These are phyloP conservation scores for Theobroma cacao DNA, from an alignment of 345 rosid species.

Conservation along the genomic window DNA sequence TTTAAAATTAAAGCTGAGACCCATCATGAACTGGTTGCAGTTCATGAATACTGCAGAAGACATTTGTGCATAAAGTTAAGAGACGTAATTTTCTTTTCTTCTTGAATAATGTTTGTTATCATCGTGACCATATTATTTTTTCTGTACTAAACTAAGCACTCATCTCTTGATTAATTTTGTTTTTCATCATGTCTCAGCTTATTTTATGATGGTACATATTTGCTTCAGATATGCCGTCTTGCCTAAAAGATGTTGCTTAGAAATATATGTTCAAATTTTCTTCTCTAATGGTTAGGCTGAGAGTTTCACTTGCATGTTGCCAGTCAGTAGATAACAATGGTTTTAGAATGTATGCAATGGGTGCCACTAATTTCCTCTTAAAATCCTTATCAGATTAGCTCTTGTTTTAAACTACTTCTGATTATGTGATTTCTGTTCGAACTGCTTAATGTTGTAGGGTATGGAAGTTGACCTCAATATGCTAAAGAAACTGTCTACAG, in stretches of 20 bases:
- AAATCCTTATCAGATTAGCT: not conserved
- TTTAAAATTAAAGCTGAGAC: not conserved
- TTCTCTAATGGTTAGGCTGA: not conserved
- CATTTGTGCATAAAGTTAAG: not conserved
- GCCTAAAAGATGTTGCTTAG: not conserved
- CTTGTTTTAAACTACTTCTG: not conserved
- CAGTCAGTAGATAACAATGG: not conserved
- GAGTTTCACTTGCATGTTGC: not conserved
- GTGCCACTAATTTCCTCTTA: not conserved
- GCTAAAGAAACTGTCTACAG: conserved; percentile 48
- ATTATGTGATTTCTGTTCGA: not conserved
- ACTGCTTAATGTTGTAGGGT: conserved; percentile 37
- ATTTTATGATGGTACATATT: not conserved
- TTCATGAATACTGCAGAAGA: not conserved
- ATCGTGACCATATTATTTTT: not conserved
- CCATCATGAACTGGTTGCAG: not conserved
- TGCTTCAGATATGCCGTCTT: not conserved
- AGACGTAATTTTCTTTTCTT: not conserved
- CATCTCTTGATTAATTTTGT: not conserved
- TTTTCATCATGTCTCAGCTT: not conserved
- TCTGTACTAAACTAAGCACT: not conserved
- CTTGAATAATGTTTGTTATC: not conserved
- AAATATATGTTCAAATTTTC: not conserved
- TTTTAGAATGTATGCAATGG: not conserved
- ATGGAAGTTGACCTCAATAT: conserved; percentile 45